Base-by-base conservation (phyloP, 1,139 yeast species). In the Blastobotrys serpentis region DNA sequence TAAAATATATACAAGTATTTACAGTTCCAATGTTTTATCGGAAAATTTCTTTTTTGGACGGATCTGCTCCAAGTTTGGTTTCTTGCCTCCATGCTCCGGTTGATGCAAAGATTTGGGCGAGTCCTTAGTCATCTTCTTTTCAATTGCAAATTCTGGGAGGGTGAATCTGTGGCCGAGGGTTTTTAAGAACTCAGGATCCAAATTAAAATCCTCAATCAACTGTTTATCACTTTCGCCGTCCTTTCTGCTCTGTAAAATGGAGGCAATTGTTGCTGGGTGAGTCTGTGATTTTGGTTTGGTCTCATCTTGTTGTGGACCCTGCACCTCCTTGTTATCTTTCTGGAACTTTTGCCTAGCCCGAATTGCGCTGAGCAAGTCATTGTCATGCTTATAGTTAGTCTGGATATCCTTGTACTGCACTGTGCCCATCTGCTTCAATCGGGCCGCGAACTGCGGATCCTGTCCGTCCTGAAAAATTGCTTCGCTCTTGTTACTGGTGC, bases 281-380 rank as follows among this genome's bases (percentile, higher is more conserved):
- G 38, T 33, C 38, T 33, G 38, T 11, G 38, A 14, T 33, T 33
- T 33, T 6, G 38, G 38, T 14, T 33, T 10, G 16, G 67, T 25
- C 34, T 17, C n/a, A n/a, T n/a, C n/a, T n/a, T n/a, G n/a, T n/a
- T n/a, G n/a, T n/a, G n/a, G 43, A 23, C 8, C 13, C 16, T 11
- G 17, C 34, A 10, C 23, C 34, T 13, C 43, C 23, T 17, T 16
- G 17, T 11, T 14, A 17, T 29, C 32, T 25, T 17, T 17, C 17
- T 33, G 38, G 21, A 47, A 8, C 10, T 36, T 13, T 19, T 42
- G 38, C 37, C 53, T 33, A 5, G 51, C 37, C 32, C 46, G 42
- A 11, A 51, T 50, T n/a, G 50, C 52, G 7, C 49, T 46, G 17
- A 51, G 32, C 52, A 51, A 46, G n/a, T 48, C 52, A 22, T 51